Conservation (phyloP, 2,329 filamentous ascomycete genomes). For the Sporothrix globosa region DNA sequence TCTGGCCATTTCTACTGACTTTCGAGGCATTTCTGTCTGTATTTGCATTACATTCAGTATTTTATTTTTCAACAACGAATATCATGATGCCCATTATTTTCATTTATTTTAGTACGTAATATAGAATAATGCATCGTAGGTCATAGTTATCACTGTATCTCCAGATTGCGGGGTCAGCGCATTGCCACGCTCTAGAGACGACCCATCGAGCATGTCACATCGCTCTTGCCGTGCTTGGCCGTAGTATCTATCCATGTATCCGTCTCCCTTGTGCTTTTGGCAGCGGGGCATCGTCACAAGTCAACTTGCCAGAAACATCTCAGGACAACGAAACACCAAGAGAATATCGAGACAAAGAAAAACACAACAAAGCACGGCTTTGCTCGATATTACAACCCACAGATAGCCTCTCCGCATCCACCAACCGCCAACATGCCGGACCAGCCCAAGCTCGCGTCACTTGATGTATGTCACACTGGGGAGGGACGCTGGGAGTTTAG, state of each 20-base stretch:
- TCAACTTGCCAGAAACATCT: background rate
- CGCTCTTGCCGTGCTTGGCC: background rate
- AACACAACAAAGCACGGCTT: background rate
- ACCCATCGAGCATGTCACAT: background rate
- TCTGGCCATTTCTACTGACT: background rate
- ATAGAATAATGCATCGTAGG: background rate
- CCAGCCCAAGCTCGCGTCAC: constrained; percentile 40
- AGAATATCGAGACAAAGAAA: too few relatives aligned
- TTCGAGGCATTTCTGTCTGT: background rate
- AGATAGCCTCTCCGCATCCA: background rate
- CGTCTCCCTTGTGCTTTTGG: background rate
- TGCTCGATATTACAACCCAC: background rate
- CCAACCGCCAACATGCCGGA: constrained; percentile 37
- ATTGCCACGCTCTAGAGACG: background rate
- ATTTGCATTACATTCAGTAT: background rate
- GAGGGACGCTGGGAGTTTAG: too few relatives aligned
- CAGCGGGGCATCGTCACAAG: background rate
- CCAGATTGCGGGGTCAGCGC: constrained; percentile 9
- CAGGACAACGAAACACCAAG: too few relatives aligned
- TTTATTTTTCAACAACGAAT: background rate
- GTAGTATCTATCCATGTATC: background rate
- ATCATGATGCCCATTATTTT: constrained; percentile 3
- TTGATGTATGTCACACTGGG: constrained; percentile 45
- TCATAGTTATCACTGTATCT: background rate
- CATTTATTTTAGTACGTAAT: background rate